Conservation (phyloP, 176 grass and related monocot species). For the Thinopyrum elongatum region DNA sequence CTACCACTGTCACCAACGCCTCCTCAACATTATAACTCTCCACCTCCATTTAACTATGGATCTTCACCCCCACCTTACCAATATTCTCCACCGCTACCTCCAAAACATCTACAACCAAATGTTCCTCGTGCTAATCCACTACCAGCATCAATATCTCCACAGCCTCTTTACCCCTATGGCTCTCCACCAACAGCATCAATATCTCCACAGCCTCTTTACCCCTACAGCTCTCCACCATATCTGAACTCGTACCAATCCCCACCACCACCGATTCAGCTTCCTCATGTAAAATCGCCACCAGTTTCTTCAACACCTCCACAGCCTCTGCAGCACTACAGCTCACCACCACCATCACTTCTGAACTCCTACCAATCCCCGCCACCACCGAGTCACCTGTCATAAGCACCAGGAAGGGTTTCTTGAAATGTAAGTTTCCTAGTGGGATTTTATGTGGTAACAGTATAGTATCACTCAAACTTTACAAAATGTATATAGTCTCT, state of each 20-base stretch:
- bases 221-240: slow-evolving; percentile 33
- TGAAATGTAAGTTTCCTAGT: slow-evolving; percentile 33
- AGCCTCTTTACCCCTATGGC: slow-evolving; percentile 29
- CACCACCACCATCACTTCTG: slow-evolving; percentile 37
- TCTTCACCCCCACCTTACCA: slow-evolving; percentile 34
- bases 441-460: not conserved
- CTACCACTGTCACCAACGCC: slow-evolving; percentile 14
- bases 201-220: slow-evolving; percentile 27
- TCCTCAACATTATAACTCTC: slow-evolving; percentile 33
- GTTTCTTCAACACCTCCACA: slow-evolving; percentile 18
- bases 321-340: slow-evolving; percentile 33
- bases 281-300: slow-evolving; percentile 35
- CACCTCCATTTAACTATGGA: slow-evolving; percentile 34
- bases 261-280: slow-evolving; percentile 24
- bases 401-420: not conserved
- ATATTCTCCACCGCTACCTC: slow-evolving; percentile 27
- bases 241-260: slow-evolving; percentile 14
- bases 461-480: not conserved
- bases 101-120: slow-evolving; percentile 34
- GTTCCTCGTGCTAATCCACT: slow-evolving; percentile 33
- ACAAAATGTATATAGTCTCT: not conserved
- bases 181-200: slow-evolving; percentile 15
- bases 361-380: slow-evolving; percentile 13
- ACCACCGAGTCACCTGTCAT: slow-evolving; percentile 27
- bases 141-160: slow-evolving; percentile 21